phyloP scores from a whole-genome alignment of 1,284 basidiomycete genomes.

The Pseudozyma thailandica region DNA sequence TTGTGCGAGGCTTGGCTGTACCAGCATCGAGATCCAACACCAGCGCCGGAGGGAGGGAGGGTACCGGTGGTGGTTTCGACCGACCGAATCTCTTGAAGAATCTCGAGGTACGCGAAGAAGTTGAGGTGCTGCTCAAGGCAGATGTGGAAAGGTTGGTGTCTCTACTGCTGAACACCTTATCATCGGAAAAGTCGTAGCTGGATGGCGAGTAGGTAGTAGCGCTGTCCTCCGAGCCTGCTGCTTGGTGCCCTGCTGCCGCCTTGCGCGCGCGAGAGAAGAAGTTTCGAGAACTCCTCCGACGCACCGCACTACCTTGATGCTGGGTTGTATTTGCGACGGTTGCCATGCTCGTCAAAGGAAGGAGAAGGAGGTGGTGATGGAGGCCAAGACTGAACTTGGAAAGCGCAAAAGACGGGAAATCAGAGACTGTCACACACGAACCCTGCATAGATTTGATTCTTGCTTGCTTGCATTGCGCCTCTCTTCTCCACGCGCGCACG shows the following conservation, averaged over 20 bases:
- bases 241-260: slow-evolving; percentile 15
- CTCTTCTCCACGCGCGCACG: too few species aligned
- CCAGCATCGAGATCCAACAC: slow-evolving; percentile 39
- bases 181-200: not conserved
- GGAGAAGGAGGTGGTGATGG: not conserved
- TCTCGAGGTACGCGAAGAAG: slow-evolving; percentile 25
- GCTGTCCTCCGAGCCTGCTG: not conserved
- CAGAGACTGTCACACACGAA: not conserved
- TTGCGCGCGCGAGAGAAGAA: slow-evolving; percentile 37
- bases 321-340: too few species aligned
- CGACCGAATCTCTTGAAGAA: slow-evolving; percentile 34
- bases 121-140: slow-evolving; percentile 16
- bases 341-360: slow-evolving; percentile 14
- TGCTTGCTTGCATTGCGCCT: too few species aligned
- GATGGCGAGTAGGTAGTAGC: not conserved
- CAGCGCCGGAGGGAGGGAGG: slow-evolving; percentile 39
- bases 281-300: slow-evolving; percentile 26
- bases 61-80: slow-evolving; percentile 27
- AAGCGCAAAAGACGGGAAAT: too few species aligned
- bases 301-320: too few species aligned
- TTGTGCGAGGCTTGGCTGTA: slow-evolving; percentile 11
- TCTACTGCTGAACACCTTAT: slow-evolving; percentile 17
- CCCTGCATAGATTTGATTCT: too few species aligned
- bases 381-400: too few species aligned
- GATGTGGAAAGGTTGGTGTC: slow-evolving; percentile 31